Conservation (phyloP, 192 early-diverging fungal species). For the Coemansia reversa region DNA sequence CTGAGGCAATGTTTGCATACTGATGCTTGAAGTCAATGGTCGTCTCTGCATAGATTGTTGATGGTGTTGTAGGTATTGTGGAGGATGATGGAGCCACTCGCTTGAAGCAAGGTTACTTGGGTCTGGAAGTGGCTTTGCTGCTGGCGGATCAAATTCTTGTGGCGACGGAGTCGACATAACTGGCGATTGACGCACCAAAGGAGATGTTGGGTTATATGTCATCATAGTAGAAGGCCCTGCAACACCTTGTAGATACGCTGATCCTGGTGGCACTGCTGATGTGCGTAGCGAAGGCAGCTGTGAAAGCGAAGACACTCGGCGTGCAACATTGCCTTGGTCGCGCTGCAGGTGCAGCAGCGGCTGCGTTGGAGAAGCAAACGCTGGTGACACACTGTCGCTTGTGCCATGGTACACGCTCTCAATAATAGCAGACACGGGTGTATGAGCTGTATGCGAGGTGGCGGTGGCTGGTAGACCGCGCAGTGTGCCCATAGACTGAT, state of each 20-base stretch:
- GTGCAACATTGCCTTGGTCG: constrained; percentile 29
- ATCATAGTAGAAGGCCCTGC: neutral
- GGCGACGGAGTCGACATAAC: constrained; percentile 24
- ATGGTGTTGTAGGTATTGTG: constrained; percentile 21
- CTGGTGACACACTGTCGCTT: constrained; percentile 2
- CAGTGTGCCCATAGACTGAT: constrained; percentile 50
- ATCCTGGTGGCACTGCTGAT: constrained; percentile 2
- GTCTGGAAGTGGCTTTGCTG: constrained; percentile 5
- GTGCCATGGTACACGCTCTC: neutral
- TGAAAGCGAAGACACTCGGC: constrained; percentile 45
- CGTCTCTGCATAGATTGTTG: constrained; percentile 25
- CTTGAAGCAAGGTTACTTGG: neutral
- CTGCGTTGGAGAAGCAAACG: constrained; percentile 7
- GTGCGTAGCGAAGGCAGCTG: constrained; percentile 37
- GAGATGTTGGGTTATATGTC: constrained; percentile 12
- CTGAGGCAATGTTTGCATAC: constrained; percentile 48
- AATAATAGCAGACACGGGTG: constrained; percentile 4
- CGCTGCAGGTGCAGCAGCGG: constrained; percentile 31
- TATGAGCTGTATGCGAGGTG: neutral
- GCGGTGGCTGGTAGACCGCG: constrained; percentile 11
- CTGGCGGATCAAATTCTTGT: constrained; percentile 19
- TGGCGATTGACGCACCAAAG: constrained; percentile 30
- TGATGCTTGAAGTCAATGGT: constrained; percentile 42
- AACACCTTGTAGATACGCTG: constrained; percentile 8
- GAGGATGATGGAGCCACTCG: constrained; percentile 11